Percentiles rank a stretch among this genome's conserved stretches.
Conservation (phyloP, 106 monocot species). For the Alisma plantagoaquatica region DNA sequence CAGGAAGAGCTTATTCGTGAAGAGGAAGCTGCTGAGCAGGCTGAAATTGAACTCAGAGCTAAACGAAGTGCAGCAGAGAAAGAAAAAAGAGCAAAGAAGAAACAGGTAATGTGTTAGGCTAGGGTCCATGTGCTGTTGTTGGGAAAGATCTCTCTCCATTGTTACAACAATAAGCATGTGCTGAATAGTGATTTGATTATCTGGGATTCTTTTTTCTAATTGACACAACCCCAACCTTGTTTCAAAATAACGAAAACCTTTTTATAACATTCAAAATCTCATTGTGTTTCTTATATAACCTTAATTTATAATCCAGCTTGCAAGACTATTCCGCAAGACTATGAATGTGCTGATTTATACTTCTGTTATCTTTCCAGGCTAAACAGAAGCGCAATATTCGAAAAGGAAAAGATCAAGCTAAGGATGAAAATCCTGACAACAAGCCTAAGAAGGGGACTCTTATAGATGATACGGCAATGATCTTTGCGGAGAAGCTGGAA, state of each 20-base stretch:
- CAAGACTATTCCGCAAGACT: background rate
- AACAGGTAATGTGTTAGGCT: too few species aligned
- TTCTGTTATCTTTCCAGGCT: constrained; percentile 22
- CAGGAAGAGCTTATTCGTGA: constrained; percentile 98
- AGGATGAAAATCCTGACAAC: constrained; percentile 43
- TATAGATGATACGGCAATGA: constrained; percentile 21
- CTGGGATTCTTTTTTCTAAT: background rate
- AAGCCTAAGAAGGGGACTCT: constrained; percentile 20
- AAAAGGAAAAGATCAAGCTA: constrained; percentile 67
- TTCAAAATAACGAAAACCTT: background rate
- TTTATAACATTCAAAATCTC: background rate
- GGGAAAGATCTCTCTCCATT: too few species aligned
- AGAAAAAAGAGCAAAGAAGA: constrained; percentile 83
- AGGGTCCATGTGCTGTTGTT: too few species aligned
- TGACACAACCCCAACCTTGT: background rate
- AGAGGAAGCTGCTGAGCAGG: constrained; percentile 82
- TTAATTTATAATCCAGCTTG: too few species aligned
- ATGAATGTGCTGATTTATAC: background rate
- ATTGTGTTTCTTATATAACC: constrained; percentile 1
- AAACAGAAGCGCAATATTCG: constrained; percentile 63
- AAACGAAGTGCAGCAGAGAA: constrained; percentile 60
- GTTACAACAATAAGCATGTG: background rate
- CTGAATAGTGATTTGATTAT: background rate
- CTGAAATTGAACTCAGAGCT: constrained; percentile 65
- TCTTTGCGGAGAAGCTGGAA: constrained; percentile 20